These are phyloP conservation scores for Karstenula rhodostoma DNA, from an alignment of 2,329 filamentous ascomycete species.

Conservation along the genomic window DNA sequence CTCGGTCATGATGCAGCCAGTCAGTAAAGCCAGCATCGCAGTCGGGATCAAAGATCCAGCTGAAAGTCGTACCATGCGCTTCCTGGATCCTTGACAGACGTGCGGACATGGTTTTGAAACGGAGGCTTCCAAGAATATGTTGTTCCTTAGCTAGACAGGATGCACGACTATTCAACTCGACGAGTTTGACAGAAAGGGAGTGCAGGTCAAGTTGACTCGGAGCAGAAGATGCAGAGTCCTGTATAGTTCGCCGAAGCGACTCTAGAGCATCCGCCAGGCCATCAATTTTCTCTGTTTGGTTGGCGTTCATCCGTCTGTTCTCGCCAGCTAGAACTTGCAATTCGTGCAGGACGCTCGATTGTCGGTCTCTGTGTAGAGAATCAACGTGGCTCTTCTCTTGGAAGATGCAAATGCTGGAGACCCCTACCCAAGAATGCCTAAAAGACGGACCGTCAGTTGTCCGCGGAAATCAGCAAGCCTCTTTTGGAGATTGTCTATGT, in stretches of 20 bases:
- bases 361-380: background rate
- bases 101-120: background rate
- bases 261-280: too few species aligned
- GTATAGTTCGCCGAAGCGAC: too few species aligned
- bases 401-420: background rate
- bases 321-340: too few species aligned
- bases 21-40: background rate
- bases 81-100: background rate
- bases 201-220: too few species aligned
- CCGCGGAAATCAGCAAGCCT: background rate
- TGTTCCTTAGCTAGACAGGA: too few species aligned
- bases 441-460: background rate
- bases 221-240: too few species aligned
- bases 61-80: constrained; percentile 2
- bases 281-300: too few species aligned
- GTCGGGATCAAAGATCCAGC: constrained; percentile 3
- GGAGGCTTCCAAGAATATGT: too few species aligned
- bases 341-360: background rate
- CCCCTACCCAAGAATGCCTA: constrained; percentile 5
- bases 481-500: constrained; percentile 6
- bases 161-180: too few species aligned
- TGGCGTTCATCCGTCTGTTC: too few species aligned
- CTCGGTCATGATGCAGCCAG: background rate
- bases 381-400: background rate
- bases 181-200: too few species aligned